Conservation (phyloP, 352 stramenopile genomes). For the Aphanomyces euteiches region DNA sequence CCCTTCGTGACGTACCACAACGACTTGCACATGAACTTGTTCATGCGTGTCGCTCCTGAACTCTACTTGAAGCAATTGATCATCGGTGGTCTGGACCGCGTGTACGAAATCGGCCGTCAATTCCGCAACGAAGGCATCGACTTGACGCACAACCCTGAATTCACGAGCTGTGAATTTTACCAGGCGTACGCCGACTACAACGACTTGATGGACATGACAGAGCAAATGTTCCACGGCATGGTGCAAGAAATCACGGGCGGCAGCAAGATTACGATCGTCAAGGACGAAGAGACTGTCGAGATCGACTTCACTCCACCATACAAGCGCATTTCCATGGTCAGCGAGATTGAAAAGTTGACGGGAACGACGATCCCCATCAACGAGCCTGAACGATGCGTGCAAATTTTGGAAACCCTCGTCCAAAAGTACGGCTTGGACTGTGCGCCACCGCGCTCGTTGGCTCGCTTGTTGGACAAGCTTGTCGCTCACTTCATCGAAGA, state of each 20-base stretch:
- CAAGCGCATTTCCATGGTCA: conserved; percentile 93
- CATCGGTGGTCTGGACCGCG: conserved; percentile 95
- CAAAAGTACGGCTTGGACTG: conserved; percentile 72
- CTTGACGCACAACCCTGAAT: conserved; percentile 98
- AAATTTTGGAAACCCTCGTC: conserved; percentile 61
- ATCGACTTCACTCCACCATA: conserved; percentile 95
- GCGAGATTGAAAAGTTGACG: conserved; percentile 64
- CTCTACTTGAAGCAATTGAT: conserved; percentile 97
- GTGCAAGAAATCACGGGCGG: conserved; percentile 88
- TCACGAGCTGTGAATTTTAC: conserved; percentile 99
- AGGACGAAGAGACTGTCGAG: conserved; percentile 75
- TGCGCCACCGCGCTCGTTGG: conserved; percentile 61
- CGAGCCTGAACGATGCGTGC: conserved; percentile 52
- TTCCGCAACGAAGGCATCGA: conserved; percentile 99
- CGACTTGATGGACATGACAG: conserved; percentile 96
- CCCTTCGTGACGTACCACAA: conserved; percentile 98
- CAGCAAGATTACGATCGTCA: conserved; percentile 87
- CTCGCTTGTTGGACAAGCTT: conserved; percentile 84
- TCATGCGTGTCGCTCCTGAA: conserved; percentile 96
- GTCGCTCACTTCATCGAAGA: conserved; percentile 86
- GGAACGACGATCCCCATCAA: conserved; percentile 69
- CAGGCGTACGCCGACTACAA: conserved; percentile 99
- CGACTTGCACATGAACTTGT: conserved; percentile 94
- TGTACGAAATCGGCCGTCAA: conserved; percentile 98
- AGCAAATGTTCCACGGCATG: conserved; percentile 90